phyloP scores from a whole-genome alignment of 2,329 filamentous ascomycete species.

The Trichoderma breve region DNA sequence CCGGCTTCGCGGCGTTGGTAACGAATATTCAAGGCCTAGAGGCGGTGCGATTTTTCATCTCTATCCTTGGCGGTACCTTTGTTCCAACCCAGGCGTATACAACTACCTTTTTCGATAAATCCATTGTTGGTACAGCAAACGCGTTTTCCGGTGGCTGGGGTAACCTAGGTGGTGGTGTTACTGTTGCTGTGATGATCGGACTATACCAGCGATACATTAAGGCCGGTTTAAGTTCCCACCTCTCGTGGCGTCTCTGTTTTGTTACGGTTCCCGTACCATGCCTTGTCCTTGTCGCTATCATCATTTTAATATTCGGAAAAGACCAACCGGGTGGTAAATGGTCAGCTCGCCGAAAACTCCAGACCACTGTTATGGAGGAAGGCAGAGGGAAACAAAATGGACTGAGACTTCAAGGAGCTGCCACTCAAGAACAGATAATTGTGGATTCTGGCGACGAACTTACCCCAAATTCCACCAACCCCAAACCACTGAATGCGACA shows the following conservation, averaged over 20 bases:
- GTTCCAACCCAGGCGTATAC: conserved; percentile 91
- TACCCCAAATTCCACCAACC: neutral
- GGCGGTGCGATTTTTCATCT: conserved; percentile 73
- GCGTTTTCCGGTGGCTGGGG: conserved; percentile 81
- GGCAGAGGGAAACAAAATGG: conserved; percentile 50
- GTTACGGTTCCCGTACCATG: conserved; percentile 83
- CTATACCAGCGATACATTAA: conserved; percentile 67
- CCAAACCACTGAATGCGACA: neutral
- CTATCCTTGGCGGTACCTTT: conserved; percentile 74
- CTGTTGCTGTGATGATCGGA: conserved; percentile 91
- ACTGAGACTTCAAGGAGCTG: neutral
- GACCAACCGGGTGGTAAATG: conserved; percentile 83
- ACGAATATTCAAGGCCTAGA: conserved; percentile 63
- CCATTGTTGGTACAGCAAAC: conserved; percentile 85
- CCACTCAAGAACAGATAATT: neutral
- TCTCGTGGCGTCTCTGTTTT: conserved; percentile 64
- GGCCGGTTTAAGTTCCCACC: conserved; percentile 57
- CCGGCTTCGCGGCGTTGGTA: conserved; percentile 76
- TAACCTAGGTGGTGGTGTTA: conserved; percentile 85
- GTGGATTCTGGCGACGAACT: neutral
- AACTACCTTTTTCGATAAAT: conserved; percentile 91
- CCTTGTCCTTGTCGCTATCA: conserved; percentile 64
- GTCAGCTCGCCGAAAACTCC: conserved; percentile 63
- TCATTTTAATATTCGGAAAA: conserved; percentile 71
- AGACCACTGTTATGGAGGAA: conserved; percentile 46